Conservation (phyloP, 2,329 filamentous ascomycete species). For the Nigrospora oryzae region DNA sequence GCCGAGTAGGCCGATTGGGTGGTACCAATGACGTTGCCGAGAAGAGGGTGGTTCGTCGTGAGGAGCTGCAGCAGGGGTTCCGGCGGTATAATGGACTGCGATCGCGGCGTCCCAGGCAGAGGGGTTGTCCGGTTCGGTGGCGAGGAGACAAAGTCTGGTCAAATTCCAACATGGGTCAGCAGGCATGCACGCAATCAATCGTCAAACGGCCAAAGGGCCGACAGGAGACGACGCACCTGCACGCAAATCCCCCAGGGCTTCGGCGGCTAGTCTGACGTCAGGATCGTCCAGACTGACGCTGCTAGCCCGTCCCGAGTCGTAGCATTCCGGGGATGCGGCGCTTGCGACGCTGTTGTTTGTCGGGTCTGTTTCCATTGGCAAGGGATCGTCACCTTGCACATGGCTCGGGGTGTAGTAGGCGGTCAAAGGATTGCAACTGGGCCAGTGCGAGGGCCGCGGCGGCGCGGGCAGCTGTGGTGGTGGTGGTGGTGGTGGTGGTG, state of each 20-base stretch:
- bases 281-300: slow-evolving; percentile 57
- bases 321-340: slow-evolving; percentile 36
- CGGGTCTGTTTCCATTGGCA: slow-evolving; percentile 39
- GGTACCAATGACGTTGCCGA: slow-evolving; percentile 76
- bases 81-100: slow-evolving; percentile 33
- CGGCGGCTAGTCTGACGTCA: slow-evolving; percentile 62
- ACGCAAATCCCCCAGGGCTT: slow-evolving; percentile 66
- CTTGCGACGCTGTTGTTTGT: slow-evolving; percentile 30
- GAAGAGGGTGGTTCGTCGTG: slow-evolving; percentile 78
- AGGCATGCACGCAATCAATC: not conserved
- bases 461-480: slow-evolving; percentile 8
- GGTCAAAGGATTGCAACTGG: slow-evolving; percentile 39
- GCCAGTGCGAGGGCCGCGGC: slow-evolving; percentile 30
- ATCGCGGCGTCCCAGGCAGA: slow-evolving; percentile 28
- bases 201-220: too few relatives aligned
- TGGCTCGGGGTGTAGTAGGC: slow-evolving; percentile 37
- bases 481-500: too few relatives aligned
- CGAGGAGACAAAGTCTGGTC: slow-evolving; percentile 57
- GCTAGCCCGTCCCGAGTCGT: slow-evolving; percentile 33
- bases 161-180: not conserved
- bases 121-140: slow-evolving; percentile 39
- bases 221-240: slow-evolving; percentile 44
- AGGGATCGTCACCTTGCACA: slow-evolving; percentile 32
- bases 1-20: slow-evolving; percentile 79
- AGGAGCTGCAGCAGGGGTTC: slow-evolving; percentile 82